Conservation (phyloP, 371 early-diverging fungal species). For the Mucor indicus region DNA sequence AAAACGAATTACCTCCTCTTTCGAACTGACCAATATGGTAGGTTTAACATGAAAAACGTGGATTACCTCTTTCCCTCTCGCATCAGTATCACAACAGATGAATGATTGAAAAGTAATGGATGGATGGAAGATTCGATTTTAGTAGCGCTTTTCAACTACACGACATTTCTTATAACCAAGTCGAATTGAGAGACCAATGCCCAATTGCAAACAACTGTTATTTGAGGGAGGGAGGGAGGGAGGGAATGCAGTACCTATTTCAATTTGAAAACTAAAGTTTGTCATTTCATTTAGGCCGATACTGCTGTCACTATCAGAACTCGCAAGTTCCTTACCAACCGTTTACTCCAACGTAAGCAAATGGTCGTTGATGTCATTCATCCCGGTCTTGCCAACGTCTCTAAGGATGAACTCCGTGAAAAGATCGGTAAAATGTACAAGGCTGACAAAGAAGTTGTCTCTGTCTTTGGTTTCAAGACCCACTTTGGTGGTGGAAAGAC, state of each 20-base stretch:
- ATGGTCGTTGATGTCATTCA: conserved; percentile 97
- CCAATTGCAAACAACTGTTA: too few relatives aligned
- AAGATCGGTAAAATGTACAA: conserved; percentile 97
- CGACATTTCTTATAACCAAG: too few relatives aligned
- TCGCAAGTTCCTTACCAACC: conserved; percentile 98
- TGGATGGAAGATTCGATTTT: too few relatives aligned
- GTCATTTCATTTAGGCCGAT: conserved; percentile 66
- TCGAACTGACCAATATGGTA: conserved; percentile 31
- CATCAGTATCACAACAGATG: too few relatives aligned
- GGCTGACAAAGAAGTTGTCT: conserved; percentile 85
- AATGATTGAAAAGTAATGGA: too few relatives aligned
- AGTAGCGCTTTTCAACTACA: too few relatives aligned
- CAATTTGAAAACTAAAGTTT: too few relatives aligned
- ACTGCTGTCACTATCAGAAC: conserved; percentile 92
- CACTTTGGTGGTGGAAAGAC: conserved; percentile 98
- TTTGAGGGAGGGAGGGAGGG: too few relatives aligned
- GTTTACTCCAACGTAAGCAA: conserved; percentile 96
- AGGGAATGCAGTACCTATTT: too few relatives aligned
- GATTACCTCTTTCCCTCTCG: too few relatives aligned
- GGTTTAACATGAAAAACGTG: conserved; percentile 10
- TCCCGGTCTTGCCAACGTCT: conserved; percentile 89
- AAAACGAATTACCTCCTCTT: conserved; percentile 20
- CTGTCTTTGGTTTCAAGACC: conserved; percentile 95
- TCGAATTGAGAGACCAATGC: too few relatives aligned
- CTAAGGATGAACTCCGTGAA: conserved; percentile 92